Evolutionary conservation across 1,284 basidiomycete species (phyloP).

Genomic region (Leccinum proximum): DNA sequence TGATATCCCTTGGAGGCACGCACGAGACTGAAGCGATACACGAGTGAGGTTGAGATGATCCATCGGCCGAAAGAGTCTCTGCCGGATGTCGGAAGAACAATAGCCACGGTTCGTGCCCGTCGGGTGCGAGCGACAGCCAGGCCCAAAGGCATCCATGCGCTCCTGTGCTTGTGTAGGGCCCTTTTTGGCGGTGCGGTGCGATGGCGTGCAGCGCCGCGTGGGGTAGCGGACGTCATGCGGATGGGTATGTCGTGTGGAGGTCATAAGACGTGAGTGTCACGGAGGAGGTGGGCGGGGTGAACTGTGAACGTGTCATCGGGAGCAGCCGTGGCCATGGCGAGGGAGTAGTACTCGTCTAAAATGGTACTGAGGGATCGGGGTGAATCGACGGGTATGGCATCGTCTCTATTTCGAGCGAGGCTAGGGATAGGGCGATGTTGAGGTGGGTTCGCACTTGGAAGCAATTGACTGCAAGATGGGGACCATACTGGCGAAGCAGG

Average conservation of each 20-base stretch:
- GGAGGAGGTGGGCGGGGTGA: neutral
- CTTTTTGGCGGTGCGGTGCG: slow-evolving; percentile 7
- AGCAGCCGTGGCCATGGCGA: no score
- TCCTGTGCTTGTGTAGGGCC: slow-evolving; percentile 5
- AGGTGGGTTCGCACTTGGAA: no score
- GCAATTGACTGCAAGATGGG: neutral
- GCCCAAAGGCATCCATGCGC: slow-evolving; percentile 21
- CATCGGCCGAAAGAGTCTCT: slow-evolving; percentile 23
- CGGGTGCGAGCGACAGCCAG: slow-evolving; percentile 25
- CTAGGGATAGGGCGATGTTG: no score
- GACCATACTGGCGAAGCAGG: slow-evolving; percentile 12
- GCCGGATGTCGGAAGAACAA: slow-evolving; percentile 24
- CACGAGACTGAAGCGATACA: slow-evolving; percentile 25
- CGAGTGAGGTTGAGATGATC: slow-evolving; percentile 29
- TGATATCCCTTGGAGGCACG: slow-evolving; percentile 30
- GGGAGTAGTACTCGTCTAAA: no score
- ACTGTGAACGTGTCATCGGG: no score
- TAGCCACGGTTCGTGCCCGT: slow-evolving; percentile 5
- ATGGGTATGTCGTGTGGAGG: slow-evolving; percentile 21
- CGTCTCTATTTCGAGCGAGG: no score
- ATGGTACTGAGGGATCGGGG: no score
- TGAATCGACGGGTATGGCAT: no score
- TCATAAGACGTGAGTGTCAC: slow-evolving; percentile 8
- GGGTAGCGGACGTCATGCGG: slow-evolving; percentile 19
- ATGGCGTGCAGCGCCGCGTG: slow-evolving; percentile 26